phyloP scores from a whole-genome alignment of 73 alveolate genomes.

The Tetrahymena malaccensis region DNA sequence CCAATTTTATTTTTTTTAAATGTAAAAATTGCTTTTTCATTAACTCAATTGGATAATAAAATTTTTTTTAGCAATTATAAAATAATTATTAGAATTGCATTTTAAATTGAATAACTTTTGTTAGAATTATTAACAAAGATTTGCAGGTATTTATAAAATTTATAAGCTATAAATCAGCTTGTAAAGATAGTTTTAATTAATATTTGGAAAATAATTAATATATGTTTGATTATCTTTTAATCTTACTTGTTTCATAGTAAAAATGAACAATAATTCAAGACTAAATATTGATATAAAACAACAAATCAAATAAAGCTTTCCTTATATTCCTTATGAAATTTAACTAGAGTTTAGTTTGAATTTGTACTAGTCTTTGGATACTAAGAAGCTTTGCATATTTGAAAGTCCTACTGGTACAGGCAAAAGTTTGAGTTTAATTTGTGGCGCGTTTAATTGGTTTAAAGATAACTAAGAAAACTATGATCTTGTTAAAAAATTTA shows the following conservation, averaged over 20 bases:
- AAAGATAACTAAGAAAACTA: not conserved
- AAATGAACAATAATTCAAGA: not conserved
- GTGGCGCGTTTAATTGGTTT: conserved; percentile 37
- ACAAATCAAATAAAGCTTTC: conserved; percentile 13
- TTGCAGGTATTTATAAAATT: too few relatives aligned
- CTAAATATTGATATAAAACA: not conserved
- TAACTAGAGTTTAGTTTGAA: conserved; percentile 53
- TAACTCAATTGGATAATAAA: too few relatives aligned
- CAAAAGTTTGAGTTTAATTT: conserved; percentile 24
- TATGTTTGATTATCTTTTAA: not conserved
- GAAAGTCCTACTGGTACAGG: conserved; percentile 91
- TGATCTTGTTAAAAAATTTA: not conserved
- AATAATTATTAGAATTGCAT: too few relatives aligned
- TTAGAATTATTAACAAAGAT: not conserved
- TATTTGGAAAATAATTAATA: not conserved
- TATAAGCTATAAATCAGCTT: too few relatives aligned
- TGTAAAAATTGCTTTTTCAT: too few relatives aligned
- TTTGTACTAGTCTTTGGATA: conserved; percentile 33
- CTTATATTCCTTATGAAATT: conserved; percentile 53
- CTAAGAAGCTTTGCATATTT: conserved; percentile 49
- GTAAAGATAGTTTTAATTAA: too few relatives aligned
- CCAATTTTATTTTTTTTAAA: too few relatives aligned
- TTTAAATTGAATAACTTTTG: too few relatives aligned
- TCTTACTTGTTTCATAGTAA: not conserved
- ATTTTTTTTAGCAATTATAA: too few relatives aligned